Percentiles rank a stretch among this genome's conserved stretches.
Evolutionary conservation across 108 stramenopile species (phyloP).

Genomic region (Fragilaria radians): DNA sequence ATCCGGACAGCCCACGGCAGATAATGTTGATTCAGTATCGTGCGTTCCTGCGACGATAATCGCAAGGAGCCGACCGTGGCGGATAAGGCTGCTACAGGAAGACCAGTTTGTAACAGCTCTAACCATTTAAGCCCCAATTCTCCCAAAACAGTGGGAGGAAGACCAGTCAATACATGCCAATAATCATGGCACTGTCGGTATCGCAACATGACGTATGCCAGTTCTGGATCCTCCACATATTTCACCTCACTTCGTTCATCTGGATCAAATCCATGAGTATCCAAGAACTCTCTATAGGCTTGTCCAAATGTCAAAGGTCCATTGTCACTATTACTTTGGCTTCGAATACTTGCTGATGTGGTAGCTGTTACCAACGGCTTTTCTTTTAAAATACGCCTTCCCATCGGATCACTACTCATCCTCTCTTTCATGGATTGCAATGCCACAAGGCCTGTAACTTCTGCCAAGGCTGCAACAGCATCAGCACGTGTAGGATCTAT

Average conservation of each 20-base stretch:
- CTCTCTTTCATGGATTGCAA: slow-evolving; percentile 49
- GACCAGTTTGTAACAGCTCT: slow-evolving; percentile 92
- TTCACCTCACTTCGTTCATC: slow-evolving; percentile 68
- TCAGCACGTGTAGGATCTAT: slow-evolving; percentile 85
- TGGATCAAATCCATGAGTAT: slow-evolving; percentile 80
- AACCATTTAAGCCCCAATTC: slow-evolving; percentile 96
- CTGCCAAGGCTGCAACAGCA: slow-evolving; percentile 91
- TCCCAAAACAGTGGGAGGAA: slow-evolving; percentile 93
- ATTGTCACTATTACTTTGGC: neutral
- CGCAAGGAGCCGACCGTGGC: slow-evolving; percentile 54
- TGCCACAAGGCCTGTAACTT: slow-evolving; percentile 78
- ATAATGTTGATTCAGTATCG: slow-evolving; percentile 42
- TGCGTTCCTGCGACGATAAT: slow-evolving; percentile 22
- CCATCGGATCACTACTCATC: slow-evolving; percentile 47
- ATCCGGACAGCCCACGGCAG: slow-evolving; percentile 73
- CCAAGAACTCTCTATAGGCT: slow-evolving; percentile 80
- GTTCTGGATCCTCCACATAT: slow-evolving; percentile 74
- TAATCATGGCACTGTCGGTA: slow-evolving; percentile 93
- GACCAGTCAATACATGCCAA: slow-evolving; percentile 88
- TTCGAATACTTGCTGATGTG: slow-evolving; percentile 30
- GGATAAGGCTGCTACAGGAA: slow-evolving; percentile 82
- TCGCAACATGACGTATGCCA: slow-evolving; percentile 91
- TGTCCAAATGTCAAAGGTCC: slow-evolving; percentile 74
- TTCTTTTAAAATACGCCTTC: slow-evolving; percentile 56
- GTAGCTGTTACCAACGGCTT: slow-evolving; percentile 56